Percentiles rank a stretch among this genome's conserved stretches.
Conservation (phyloP, 345 rosid genomes). For the Populus nigra region DNA sequence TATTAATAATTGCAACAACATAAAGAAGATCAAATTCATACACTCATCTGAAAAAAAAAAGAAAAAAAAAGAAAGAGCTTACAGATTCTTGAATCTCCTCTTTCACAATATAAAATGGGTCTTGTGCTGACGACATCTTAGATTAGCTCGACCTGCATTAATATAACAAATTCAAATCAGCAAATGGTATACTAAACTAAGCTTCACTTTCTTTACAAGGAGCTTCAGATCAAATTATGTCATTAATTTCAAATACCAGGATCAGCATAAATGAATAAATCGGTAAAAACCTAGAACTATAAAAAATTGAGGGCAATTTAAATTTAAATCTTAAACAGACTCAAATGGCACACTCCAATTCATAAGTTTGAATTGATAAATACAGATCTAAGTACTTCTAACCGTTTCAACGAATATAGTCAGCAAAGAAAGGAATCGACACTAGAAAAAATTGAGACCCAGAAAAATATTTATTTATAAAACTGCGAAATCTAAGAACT, state of each 20-base stretch:
- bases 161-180: background rate
- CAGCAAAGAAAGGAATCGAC: background rate
- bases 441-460: background rate
- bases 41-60: background rate
- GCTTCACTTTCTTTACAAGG: background rate
- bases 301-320: background rate
- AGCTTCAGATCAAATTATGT: background rate
- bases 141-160: background rate
- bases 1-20: background rate
- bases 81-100: conserved; percentile 99
- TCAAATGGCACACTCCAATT: background rate
- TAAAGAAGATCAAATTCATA: background rate
- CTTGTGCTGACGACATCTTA: conserved; percentile 93
- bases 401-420: background rate
- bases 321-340: background rate
- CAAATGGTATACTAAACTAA: background rate
- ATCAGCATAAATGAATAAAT: background rate
- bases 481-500: background rate
- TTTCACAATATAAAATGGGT: conserved; percentile 94
- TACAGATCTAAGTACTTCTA: background rate
- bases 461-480: background rate
- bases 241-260: background rate
- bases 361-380: background rate
- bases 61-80: conserved; percentile 26
- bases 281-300: background rate